Evolutionary conservation across 2,329 filamentous ascomycete species (phyloP).

Genomic region (Dichotomopilus funicola): DNA sequence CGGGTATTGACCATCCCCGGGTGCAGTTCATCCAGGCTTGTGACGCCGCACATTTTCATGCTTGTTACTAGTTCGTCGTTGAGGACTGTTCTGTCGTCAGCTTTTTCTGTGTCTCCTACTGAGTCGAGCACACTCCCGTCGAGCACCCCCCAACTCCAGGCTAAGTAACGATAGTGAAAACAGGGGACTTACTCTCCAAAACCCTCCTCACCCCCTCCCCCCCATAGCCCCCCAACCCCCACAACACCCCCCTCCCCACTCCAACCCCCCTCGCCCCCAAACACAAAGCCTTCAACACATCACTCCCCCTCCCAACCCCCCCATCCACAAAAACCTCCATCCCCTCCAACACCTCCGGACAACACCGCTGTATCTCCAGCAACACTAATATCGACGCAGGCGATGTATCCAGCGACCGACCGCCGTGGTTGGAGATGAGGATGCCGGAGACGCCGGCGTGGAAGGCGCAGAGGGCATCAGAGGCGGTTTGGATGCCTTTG

Average conservation of each 20-base stretch:
- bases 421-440: slow-evolving; percentile 65
- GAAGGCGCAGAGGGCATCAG: slow-evolving; percentile 55
- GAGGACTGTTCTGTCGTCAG: slow-evolving; percentile 32
- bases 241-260: slow-evolving; percentile 55
- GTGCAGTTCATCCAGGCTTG: slow-evolving; percentile 52
- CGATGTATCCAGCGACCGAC: slow-evolving; percentile 46
- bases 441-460: slow-evolving; percentile 60
- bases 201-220: slow-evolving; percentile 49
- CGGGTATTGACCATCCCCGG: slow-evolving; percentile 54
- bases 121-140: too few species aligned
- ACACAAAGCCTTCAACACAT: slow-evolving; percentile 61
- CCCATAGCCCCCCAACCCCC: slow-evolving; percentile 50
- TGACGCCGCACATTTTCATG: slow-evolving; percentile 60
- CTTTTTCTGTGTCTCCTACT: neutral
- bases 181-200: slow-evolving; percentile 47
- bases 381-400: slow-evolving; percentile 52
- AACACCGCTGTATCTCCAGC: slow-evolving; percentile 56
- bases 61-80: slow-evolving; percentile 58
- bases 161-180: slow-evolving; percentile 12
- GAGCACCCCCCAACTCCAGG: neutral
- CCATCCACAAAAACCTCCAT: slow-evolving; percentile 61
- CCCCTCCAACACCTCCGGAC: slow-evolving; percentile 51
- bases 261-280: slow-evolving; percentile 59
- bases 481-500: slow-evolving; percentile 64
- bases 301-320: slow-evolving; percentile 57